A percentile compares a stretch with the other conserved stretches of the same genome.
These are phyloP conservation scores for Vaccinium corymbosum DNA, from an alignment of 148 eudicot species.

Conservation along the genomic window DNA sequence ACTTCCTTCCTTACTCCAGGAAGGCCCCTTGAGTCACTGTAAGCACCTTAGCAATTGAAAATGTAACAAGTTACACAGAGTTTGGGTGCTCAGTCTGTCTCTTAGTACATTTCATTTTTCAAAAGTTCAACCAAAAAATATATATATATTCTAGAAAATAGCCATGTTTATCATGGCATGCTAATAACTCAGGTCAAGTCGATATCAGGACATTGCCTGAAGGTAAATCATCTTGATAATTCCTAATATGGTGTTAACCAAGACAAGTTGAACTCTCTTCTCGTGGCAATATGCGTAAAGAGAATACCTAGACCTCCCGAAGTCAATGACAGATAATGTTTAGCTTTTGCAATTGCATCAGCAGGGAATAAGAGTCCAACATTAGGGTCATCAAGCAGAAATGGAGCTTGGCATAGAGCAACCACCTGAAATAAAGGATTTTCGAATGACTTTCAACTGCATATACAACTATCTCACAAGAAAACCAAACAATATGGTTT, in stretches of 20 bases:
- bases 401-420: constrained; percentile 99
- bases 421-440: constrained; percentile 57
- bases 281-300: background rate
- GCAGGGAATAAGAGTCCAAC: constrained; percentile 92
- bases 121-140: background rate
- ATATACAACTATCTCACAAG: background rate
- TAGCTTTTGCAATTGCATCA: constrained; percentile 95
- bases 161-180: background rate
- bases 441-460: constrained; percentile 7
- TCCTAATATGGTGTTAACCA: background rate
- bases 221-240: background rate
- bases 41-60: constrained; percentile 61
- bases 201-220: background rate
- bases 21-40: constrained; percentile 97
- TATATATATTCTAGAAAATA: background rate
- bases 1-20: constrained; percentile 91
- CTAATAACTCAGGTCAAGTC: background rate
- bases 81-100: background rate
- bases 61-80: constrained; percentile 5
- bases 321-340: constrained; percentile 75
- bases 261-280: background rate
- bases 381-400: constrained; percentile 95
- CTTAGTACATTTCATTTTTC: background rate
- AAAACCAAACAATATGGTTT: background rate
- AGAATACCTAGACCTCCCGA: constrained; percentile 89